These are phyloP conservation scores for Leccinum barrowsii DNA, from an alignment of 768 basidiomycete genomes.

Conservation along the genomic window DNA sequence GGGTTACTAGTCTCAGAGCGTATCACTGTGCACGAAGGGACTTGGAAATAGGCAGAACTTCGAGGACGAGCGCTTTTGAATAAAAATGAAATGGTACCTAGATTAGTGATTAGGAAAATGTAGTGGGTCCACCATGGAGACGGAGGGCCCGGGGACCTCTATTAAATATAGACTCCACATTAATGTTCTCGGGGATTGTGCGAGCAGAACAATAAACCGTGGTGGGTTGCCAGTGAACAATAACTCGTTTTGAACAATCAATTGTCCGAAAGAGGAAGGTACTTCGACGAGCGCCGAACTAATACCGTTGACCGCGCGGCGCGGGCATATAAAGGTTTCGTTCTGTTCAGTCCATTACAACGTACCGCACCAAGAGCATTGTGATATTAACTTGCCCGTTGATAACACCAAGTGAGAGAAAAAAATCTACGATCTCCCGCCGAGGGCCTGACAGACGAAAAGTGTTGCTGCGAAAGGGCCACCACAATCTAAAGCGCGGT, in stretches of 20 bases:
- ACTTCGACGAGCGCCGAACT: not conserved
- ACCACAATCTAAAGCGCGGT: too few relatives aligned
- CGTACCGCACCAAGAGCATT: not conserved
- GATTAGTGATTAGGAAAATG: slow-evolving; percentile 4
- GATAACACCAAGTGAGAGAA: not conserved
- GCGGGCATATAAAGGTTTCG: too few relatives aligned
- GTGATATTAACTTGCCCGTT: not conserved
- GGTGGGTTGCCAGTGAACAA: slow-evolving; percentile 11
- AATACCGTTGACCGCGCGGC: not conserved
- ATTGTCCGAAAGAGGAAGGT: slow-evolving; percentile 29
- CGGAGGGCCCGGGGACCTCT: slow-evolving; percentile 1
- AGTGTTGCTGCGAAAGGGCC: not conserved
- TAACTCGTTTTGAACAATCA: not conserved
- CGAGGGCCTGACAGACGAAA: not conserved
- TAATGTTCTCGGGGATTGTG: not conserved
- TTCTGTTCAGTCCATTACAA: not conserved
- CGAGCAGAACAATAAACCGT: slow-evolving; percentile 21
- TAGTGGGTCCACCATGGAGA: slow-evolving; percentile 22
- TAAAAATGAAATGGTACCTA: slow-evolving; percentile 16
- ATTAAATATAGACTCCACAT: slow-evolving; percentile 15
- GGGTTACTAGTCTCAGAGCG: slow-evolving; percentile 13
- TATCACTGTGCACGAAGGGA: not conserved
- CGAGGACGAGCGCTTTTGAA: not conserved
- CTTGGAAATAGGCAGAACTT: not conserved
- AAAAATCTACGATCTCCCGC: not conserved